Evolutionary conservation across 148 eudicot species (phyloP).

Genomic region (Amaranthus hypochondriacus): DNA sequence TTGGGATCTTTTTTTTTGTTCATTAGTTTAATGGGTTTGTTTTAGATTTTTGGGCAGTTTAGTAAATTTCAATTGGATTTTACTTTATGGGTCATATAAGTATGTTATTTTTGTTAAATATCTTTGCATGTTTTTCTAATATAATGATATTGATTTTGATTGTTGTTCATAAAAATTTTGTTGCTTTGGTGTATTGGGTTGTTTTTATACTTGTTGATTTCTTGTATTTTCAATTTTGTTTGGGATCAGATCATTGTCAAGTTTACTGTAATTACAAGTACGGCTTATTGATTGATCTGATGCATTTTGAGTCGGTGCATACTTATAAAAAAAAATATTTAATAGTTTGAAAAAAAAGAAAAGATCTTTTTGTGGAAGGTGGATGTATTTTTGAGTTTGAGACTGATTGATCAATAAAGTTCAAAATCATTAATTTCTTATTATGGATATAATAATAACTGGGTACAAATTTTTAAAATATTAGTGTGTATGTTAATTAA

Average conservation of each 20-base stretch:
- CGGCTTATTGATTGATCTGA: neutral
- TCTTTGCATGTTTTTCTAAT: conserved; percentile 13
- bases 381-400: neutral
- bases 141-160: neutral
- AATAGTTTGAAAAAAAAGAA: neutral
- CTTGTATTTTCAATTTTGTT: neutral
- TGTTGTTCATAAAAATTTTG: neutral
- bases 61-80: neutral
- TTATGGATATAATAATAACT: neutral
- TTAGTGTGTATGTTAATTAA: neutral
- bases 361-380: no score
- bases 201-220: neutral
- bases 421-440: neutral
- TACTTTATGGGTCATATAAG: neutral
- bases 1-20: neutral
- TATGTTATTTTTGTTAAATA: neutral
- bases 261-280: neutral
- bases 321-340: neutral
- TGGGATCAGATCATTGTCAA: conserved; percentile 12
- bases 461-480: neutral
- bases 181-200: neutral
- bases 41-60: conserved; percentile 3
- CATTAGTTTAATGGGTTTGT: neutral
- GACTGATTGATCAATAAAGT: neutral
- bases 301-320: neutral